Evolutionary conservation across 352 stramenopile genomes (phyloP), one percentile per base, ranked within the genome.

Genomic region (Phytophthora melonis): DNA sequence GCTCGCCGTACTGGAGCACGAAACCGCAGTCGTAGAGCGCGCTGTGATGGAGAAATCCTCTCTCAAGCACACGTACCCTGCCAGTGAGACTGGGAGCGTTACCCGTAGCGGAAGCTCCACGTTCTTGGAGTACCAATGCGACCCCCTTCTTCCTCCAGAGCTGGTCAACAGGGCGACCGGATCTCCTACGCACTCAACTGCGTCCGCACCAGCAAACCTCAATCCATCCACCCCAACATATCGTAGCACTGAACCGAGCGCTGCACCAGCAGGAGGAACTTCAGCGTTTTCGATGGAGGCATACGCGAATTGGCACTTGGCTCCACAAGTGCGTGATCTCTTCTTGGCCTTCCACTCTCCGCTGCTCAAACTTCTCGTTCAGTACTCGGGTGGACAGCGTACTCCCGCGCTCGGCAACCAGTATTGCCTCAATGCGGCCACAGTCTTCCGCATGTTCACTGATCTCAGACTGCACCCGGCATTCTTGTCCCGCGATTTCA

Each of bases 11-110:
- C 68, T 94, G 13, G 87, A 94, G 63, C 86, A 94, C 43, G 87
- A 94, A 62, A 94, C 87, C 8, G 87, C 86, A 18, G 87, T 94
- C 11, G 87, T 93, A 19, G 87, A 94, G 52, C 79, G 86, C 5
- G 86, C 87, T 0, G 84, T 94, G n/a, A 89, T 93, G 84, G 87
- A 93, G 56, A 92, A 94, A 58, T 70, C 85, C n/a, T 89, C 83
- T 19, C 74, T 92, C 21, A 93, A 92, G 54, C 83, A 91, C 68
- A 82, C 84, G 21, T 93, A 92, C 52, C 75, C 81, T 18, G 32
- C 72, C 16, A 81, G 75, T 1, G 81, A 84, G 18, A 59, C 53
- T 21, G 65, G 55, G 6, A 68, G 58, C 55, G 41, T 58, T 11
- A 56, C 55, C 3, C 61, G 54, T 47, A 58, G 58, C 36, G 39